Evolutionary conservation across 306 rosid genomes (phyloP).

Genomic region (Sophora flavescens): DNA sequence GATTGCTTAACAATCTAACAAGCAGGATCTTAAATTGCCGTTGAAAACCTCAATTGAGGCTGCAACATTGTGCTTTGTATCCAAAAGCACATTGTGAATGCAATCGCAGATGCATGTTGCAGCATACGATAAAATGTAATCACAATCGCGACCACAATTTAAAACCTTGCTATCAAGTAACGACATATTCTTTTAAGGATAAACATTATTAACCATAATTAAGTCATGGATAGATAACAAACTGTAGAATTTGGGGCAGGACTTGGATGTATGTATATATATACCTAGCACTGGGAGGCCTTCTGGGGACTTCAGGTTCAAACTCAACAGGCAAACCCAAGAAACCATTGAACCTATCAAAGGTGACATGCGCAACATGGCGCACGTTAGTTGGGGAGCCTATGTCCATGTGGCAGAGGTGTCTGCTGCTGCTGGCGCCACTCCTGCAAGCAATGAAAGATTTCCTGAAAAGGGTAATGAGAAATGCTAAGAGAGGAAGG

Average conservation of each 20-base stretch:
- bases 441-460: slow-evolving; percentile 59
- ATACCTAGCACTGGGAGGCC: slow-evolving; percentile 98
- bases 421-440: slow-evolving; percentile 43
- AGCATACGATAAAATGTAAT: too few species aligned
- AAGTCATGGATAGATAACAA: background rate
- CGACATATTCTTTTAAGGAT: too few species aligned
- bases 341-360: slow-evolving; percentile 93
- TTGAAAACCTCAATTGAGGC: too few species aligned
- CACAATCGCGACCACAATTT: too few species aligned
- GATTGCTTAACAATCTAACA: background rate
- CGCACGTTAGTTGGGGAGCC: slow-evolving; percentile 86
- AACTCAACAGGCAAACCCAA: slow-evolving; percentile 94
- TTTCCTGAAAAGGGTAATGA: slow-evolving; percentile 71
- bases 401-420: slow-evolving; percentile 72
- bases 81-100: too few species aligned
- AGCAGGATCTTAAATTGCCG: too few species aligned
- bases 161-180: too few species aligned
- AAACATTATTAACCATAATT: background rate
- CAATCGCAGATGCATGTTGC: too few species aligned
- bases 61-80: too few species aligned
- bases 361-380: slow-evolving; percentile 96
- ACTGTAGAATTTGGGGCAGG: too few species aligned
- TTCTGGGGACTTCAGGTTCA: slow-evolving; percentile 82
- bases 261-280: background rate
- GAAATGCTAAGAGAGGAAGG: slow-evolving; percentile 67